These are phyloP conservation scores for Lepraria neglecta DNA, from an alignment of 495 filamentous ascomycete genomes.

Conservation along the genomic window DNA sequence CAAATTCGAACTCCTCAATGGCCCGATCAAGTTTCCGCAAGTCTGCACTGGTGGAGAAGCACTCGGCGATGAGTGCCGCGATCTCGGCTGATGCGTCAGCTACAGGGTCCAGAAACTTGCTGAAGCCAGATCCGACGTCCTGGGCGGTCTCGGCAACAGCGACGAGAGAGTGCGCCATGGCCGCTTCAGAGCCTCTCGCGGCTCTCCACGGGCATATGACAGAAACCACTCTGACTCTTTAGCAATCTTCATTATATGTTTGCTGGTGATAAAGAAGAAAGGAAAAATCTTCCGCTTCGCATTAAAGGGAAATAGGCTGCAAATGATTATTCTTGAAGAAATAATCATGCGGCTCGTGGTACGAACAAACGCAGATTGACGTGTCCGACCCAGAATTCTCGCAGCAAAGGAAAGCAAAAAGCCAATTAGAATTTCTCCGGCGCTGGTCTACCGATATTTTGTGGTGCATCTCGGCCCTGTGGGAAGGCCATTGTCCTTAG, in stretches of 20 bases:
- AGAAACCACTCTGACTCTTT: neutral
- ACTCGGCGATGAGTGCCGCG: conserved; percentile 47
- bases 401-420: conserved; percentile 3
- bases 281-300: neutral
- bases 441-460: conserved; percentile 8
- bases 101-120: conserved; percentile 45
- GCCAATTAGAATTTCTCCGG: conserved; percentile 1
- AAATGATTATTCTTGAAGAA: neutral
- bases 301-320: neutral
- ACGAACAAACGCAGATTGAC: conserved; percentile 28
- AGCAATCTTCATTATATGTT: conserved; percentile 14
- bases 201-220: neutral
- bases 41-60: conserved; percentile 48
- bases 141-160: conserved; percentile 46
- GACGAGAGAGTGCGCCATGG: conserved; percentile 42
- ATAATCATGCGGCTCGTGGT: conserved; percentile 14
- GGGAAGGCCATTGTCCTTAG: neutral
- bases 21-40: conserved; percentile 43
- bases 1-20: conserved; percentile 33
- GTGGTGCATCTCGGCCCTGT: conserved; percentile 14
- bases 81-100: conserved; percentile 50
- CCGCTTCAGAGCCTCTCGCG: conserved; percentile 13
- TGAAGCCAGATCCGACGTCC: conserved; percentile 49
- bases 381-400: conserved; percentile 20
- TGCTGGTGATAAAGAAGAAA: neutral